A percentile compares a stretch with the other conserved stretches of the same genome.
Evolutionary conservation across 345 rosid species (phyloP).

Genomic region (Punica granatum): DNA sequence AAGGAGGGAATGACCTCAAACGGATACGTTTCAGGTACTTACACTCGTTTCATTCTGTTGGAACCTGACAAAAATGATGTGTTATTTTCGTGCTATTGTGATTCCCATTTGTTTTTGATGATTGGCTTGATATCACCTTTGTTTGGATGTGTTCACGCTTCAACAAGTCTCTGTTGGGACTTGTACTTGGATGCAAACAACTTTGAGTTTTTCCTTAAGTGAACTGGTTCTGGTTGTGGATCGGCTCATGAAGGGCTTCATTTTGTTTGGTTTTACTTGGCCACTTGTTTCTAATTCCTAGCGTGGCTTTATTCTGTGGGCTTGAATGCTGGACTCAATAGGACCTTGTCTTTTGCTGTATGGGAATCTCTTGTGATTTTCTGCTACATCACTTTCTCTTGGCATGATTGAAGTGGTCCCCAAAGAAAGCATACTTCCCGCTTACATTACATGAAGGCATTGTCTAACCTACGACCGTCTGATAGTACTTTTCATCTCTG

Average conservation of each 20-base stretch:
- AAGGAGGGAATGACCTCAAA: slow-evolving; percentile 91
- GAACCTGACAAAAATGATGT: slow-evolving; percentile 11
- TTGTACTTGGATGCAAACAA: background rate
- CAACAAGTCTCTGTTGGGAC: background rate
- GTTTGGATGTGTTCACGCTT: background rate
- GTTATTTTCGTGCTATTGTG: slow-evolving; percentile 10
- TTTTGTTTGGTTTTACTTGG: background rate
- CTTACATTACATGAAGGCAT: background rate
- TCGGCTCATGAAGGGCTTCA: background rate
- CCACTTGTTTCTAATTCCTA: background rate
- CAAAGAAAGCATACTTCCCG: background rate
- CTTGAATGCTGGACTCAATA: background rate
- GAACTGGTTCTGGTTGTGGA: background rate
- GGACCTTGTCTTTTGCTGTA: background rate
- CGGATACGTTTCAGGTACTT: slow-evolving; percentile 89
- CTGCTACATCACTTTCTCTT: slow-evolving; percentile 1
- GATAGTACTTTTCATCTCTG: background rate
- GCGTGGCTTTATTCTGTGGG: background rate
- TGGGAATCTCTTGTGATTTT: background rate
- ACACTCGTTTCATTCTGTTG: slow-evolving; percentile 4
- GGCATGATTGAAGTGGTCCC: slow-evolving; percentile 6
- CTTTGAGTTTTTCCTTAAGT: background rate
- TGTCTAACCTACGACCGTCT: background rate
- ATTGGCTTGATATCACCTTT: slow-evolving; percentile 3
- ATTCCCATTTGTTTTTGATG: background rate